Conservation (phyloP, 23 red algal genomes). For the Cyanidioschyzon merolae region DNA sequence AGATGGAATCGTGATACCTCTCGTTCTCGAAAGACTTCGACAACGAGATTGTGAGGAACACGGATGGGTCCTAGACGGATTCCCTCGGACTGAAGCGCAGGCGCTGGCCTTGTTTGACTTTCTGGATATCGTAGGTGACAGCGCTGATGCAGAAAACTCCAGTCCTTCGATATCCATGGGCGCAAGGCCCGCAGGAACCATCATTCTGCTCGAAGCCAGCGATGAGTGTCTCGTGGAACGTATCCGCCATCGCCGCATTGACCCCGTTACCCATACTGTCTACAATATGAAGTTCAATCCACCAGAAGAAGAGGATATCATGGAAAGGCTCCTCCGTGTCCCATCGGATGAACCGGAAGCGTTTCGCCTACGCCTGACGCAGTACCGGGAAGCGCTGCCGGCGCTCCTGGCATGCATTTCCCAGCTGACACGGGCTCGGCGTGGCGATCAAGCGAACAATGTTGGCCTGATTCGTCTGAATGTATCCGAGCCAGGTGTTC, state of each 20-base stretch:
- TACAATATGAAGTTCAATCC: slow-evolving; percentile 56
- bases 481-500: background rate
- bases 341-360: slow-evolving; percentile 36
- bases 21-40: slow-evolving; percentile 50
- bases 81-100: slow-evolving; percentile 55
- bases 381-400: slow-evolving; percentile 12
- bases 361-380: slow-evolving; percentile 28
- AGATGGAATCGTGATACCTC: slow-evolving; percentile 71
- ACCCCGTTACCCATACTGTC: slow-evolving; percentile 71
- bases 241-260: slow-evolving; percentile 55
- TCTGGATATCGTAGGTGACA: background rate
- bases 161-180: background rate
- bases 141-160: background rate
- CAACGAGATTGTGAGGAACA: slow-evolving; percentile 48
- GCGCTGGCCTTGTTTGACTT: background rate
- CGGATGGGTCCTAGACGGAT: slow-evolving; percentile 74
- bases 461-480: background rate
- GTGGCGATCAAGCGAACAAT: background rate
- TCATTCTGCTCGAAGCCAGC: slow-evolving; percentile 44
- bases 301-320: slow-evolving; percentile 45
- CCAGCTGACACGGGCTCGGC: background rate
- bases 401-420: background rate
- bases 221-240: slow-evolving; percentile 39
- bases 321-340: slow-evolving; percentile 44
- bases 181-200: background rate